Evolutionary conservation across 257 asterid genomes (phyloP).

Genomic region (Jacaranda copaia): DNA sequence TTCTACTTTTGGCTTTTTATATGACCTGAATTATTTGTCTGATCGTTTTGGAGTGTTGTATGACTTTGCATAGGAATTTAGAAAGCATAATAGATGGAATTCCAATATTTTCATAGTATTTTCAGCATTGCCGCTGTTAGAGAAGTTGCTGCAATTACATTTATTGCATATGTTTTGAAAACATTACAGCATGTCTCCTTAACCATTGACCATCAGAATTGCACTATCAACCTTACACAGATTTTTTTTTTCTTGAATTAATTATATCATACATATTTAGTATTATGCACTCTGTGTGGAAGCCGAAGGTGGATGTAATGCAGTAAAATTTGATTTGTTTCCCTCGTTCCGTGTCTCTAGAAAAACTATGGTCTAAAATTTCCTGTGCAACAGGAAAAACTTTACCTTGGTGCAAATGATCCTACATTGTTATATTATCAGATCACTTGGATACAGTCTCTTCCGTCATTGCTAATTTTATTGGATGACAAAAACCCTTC

Average conservation of each 20-base stretch:
- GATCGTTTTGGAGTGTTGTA: neutral
- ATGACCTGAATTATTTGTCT: neutral
- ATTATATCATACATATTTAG: neutral
- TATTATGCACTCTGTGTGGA: neutral
- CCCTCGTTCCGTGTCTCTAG: constrained; percentile 18
- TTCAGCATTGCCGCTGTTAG: neutral
- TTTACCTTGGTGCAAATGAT: constrained; percentile 51
- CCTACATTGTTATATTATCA: constrained; percentile 60
- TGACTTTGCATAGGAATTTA: constrained; percentile 10
- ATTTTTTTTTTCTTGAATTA: neutral
- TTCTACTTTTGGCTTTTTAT: neutral
- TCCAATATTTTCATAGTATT: neutral
- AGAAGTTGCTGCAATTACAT: neutral
- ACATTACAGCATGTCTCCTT: neutral
- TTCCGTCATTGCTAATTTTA: constrained; percentile 70
- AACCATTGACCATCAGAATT: constrained; percentile 16
- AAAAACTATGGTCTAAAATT: constrained; percentile 9
- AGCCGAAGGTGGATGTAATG: constrained; percentile 20
- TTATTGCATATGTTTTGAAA: constrained; percentile 8
- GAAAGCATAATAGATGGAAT: neutral
- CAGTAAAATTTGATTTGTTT: constrained; percentile 7
- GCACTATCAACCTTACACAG: neutral
- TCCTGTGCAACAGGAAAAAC: constrained; percentile 57
- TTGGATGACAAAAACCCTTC: constrained; percentile 67
- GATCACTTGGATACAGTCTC: constrained; percentile 69